Percentiles rank a stretch among this genome's conserved stretches.
These are phyloP conservation scores for Diaporthe citrichinensis DNA, from an alignment of 2,329 filamentous ascomycete genomes.

Conservation along the genomic window DNA sequence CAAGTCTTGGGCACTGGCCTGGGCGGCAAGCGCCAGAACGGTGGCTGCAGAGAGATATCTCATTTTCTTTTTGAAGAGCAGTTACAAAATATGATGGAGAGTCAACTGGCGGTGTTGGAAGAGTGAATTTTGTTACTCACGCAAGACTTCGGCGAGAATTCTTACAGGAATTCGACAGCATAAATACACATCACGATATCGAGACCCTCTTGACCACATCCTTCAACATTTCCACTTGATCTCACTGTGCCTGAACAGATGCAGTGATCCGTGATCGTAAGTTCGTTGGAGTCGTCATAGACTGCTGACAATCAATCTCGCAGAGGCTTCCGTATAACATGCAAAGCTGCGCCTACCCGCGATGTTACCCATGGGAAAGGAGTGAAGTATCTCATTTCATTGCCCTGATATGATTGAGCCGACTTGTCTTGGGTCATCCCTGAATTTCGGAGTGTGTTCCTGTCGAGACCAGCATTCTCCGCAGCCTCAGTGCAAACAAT, in stretches of 20 bases:
- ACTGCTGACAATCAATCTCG: slow-evolving; percentile 27
- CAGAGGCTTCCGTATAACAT: background rate
- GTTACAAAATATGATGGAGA: background rate
- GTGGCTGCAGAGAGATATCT: background rate
- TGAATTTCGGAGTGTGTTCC: background rate
- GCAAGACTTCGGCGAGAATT: too few species aligned
- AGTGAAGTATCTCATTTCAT: slow-evolving; percentile 1
- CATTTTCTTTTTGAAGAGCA: background rate
- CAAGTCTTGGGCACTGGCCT: slow-evolving; percentile 11
- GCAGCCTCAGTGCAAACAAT: background rate
- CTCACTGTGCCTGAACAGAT: background rate
- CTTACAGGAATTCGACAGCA: background rate
- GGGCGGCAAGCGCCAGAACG: background rate
- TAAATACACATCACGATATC: background rate
- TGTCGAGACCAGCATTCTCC: slow-evolving; percentile 7
- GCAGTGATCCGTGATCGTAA: slow-evolving; percentile 1
- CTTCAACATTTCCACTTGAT: background rate
- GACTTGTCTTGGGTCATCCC: background rate
- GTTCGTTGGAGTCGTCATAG: slow-evolving; percentile 23
- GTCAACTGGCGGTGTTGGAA: background rate
- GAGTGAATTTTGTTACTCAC: too few species aligned
- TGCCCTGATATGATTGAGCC: slow-evolving; percentile 1
- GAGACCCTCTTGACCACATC: background rate
- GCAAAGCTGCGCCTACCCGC: slow-evolving; percentile 10
- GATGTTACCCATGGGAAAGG: slow-evolving; percentile 14